Base-by-base conservation (phyloP, 2,329 filamentous ascomycete species). In the Geosmithia putterillii region DNA sequence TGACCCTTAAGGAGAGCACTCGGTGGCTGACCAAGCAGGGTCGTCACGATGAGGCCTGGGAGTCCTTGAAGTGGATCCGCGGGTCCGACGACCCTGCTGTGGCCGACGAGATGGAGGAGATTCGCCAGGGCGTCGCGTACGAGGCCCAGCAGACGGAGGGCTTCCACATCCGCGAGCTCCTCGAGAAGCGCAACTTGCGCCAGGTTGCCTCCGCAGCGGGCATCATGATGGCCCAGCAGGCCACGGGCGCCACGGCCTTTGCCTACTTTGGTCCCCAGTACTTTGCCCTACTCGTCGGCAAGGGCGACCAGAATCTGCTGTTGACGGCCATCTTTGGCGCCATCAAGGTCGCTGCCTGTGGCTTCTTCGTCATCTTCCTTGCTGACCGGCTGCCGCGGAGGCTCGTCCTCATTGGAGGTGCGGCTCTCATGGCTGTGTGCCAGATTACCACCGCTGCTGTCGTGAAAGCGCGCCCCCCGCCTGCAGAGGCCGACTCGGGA, bases 61-160 rank as follows among this genome's bases (percentile, higher is more conserved):
- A 57, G 39, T 70, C 65, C 46, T 58, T 76, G 2, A 56, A 58
- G 43, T 75, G 70, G 70, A 68, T 75, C 45, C 65, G 72, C n/a
- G 69, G 62, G 1, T 61, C 62, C 20, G 56, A 59, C 32, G 60
- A 61, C 0, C 50, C 56, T 9, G 53, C 48, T 2, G 61, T 63
- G 0, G 44, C 51, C 1, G 54, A 57, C 2, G 71, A 76, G 48
- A 70, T 75, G 59, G 60, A 64, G 28, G 67, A 73, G 47, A 39
- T 39, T 15, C 37, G 37, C 19, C 37, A 20, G 19, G 37, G 37
- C 6, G 37, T 39, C 37, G 37, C 21, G n/a, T 19, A 3, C 12
- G 72, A 76, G 46, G 50, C 53, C 10, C 57, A 53, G 15, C 34
- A 42, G 23, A 42, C 35, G 6, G 43, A 47, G 38, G 47, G 43